Conservation (phyloP, 2,329 filamentous ascomycete genomes). For the Trichoderma pleuroti region DNA sequence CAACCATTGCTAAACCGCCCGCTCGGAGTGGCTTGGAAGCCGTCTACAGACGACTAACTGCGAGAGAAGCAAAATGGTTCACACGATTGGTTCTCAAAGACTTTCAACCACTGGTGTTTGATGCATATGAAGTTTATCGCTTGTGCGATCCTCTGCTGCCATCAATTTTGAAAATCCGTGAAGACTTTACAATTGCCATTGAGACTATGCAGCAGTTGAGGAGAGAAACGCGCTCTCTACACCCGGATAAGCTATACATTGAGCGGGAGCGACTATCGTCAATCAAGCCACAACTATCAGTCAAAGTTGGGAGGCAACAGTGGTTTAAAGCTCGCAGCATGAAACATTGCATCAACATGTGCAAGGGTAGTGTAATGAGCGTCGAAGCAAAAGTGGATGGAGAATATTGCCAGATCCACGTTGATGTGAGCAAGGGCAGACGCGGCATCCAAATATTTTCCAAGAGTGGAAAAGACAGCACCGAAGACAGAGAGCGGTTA, state of each 20-base stretch:
- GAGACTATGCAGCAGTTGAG: conserved; percentile 44
- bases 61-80: conserved; percentile 81
- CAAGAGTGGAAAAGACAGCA: conserved; percentile 89
- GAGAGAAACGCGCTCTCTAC: conserved; percentile 17
- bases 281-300: conserved; percentile 53
- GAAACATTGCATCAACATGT: conserved; percentile 68
- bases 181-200: conserved; percentile 62
- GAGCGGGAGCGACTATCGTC: conserved; percentile 26
- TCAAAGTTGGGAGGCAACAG: conserved; percentile 61
- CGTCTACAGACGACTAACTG: conserved; percentile 58
- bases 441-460: conserved; percentile 76
- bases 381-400: conserved; percentile 82
- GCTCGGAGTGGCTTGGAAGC: conserved; percentile 47
- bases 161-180: conserved; percentile 64
- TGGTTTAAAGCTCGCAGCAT: conserved; percentile 68
- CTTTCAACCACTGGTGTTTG: conserved; percentile 63
- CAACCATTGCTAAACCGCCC: conserved; percentile 22
- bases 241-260: conserved; percentile 19
- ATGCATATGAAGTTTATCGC: conserved; percentile 52
- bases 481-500: conserved; percentile 61
- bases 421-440: conserved; percentile 58
- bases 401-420: conserved; percentile 86
- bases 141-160: conserved; percentile 68
- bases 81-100: conserved; percentile 76
- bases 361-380: conserved; percentile 58